phyloP scores from a whole-genome alignment of 345 rosid genomes.

The Melaleuca quinquenervia region DNA sequence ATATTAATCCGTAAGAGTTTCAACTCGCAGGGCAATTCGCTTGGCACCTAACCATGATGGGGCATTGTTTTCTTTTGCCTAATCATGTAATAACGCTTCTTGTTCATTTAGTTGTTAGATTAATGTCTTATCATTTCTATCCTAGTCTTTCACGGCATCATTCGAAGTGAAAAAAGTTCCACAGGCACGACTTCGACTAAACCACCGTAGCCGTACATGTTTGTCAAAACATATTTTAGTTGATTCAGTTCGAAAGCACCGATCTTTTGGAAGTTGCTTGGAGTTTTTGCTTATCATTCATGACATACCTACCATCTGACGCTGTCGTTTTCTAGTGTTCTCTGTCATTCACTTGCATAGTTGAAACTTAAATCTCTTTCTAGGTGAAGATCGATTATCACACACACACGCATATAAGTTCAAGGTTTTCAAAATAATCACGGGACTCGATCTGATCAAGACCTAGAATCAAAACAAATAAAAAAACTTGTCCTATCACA shows the following conservation, averaged over 20 bases:
- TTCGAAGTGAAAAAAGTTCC: no score
- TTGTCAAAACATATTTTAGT: background rate
- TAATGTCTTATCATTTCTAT: no score
- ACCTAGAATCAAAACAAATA: background rate
- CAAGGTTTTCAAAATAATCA: background rate
- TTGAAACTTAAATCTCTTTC: background rate
- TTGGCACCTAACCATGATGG: no score
- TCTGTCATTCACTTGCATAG: background rate
- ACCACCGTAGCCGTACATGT: background rate
- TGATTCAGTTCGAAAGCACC: background rate
- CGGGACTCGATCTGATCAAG: background rate
- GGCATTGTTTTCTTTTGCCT: no score
- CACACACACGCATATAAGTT: background rate
- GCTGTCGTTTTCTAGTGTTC: background rate
- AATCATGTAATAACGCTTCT: no score
- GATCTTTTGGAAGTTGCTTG: background rate
- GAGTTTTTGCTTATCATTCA: background rate
- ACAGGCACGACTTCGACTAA: background rate
- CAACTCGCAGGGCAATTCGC: no score
- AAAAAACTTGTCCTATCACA: background rate
- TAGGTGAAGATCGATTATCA: background rate
- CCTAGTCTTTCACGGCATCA: no score
- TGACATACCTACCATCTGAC: rapidly evolving
- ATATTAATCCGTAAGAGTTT: no score
- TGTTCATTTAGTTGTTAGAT: no score